These are phyloP conservation scores for Anthracocystis setariae DNA, from an alignment of 1,284 basidiomycete species.

Conservation along the genomic window DNA sequence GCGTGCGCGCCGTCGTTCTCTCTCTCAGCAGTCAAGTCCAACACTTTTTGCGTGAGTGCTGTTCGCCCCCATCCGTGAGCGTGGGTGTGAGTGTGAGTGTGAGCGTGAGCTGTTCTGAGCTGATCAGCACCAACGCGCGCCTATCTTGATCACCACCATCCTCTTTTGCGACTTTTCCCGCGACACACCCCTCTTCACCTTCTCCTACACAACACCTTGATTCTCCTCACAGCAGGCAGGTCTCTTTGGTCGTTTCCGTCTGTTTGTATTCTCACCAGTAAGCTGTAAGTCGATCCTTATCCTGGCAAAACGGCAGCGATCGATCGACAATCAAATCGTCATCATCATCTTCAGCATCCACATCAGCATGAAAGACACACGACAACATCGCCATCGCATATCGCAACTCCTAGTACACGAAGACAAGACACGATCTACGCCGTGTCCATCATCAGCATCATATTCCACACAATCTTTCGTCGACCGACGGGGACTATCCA, in stretches of 20 bases:
- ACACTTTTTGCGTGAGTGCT: constrained; percentile 33
- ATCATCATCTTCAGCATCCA: neutral
- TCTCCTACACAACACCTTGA: constrained; percentile 28
- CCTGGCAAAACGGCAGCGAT: neutral
- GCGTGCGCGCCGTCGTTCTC: neutral
- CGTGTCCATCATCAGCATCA: neutral
- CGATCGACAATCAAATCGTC: neutral
- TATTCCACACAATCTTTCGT: neutral
- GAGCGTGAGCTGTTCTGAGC: neutral
- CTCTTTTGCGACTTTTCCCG: constrained; percentile 11
- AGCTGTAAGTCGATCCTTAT: constrained; percentile 34
- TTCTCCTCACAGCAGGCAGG: constrained; percentile 18
- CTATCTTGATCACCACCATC: constrained; percentile 23
- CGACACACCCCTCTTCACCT: constrained; percentile 8
- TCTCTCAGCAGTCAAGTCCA: constrained; percentile 23
- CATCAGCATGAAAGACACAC: neutral
- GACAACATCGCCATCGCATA: too few relatives aligned
- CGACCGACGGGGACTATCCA: too few relatives aligned
- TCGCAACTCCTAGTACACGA: too few relatives aligned
- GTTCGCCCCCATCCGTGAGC: too few relatives aligned
- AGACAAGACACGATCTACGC: too few relatives aligned
- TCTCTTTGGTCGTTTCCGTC: constrained; percentile 5
- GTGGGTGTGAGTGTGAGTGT: constrained; percentile 1
- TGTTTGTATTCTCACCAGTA: constrained; percentile 17
- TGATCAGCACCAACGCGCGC: constrained; percentile 21